Percentiles rank a stretch among this genome's conserved stretches.
Evolutionary conservation across 208 protist genomes (phyloP).

Genomic region (Phytomonas serpens): DNA sequence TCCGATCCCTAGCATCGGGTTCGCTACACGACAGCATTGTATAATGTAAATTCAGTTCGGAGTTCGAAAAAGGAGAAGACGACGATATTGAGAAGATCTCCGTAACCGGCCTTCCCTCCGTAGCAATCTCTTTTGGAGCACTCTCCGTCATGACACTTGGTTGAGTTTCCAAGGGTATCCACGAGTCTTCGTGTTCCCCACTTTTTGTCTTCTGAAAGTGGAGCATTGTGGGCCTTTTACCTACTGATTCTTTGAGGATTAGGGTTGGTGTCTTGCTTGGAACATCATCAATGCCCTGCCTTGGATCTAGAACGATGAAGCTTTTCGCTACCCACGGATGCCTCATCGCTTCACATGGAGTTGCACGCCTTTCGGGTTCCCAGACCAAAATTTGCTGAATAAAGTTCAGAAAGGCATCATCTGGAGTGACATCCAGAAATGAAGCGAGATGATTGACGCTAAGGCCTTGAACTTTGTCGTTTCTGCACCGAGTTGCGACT

Average conservation of each 20-base stretch:
- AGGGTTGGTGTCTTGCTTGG: background rate
- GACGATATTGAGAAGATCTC: background rate
- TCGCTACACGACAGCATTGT: background rate
- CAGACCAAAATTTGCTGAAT: slow-evolving; percentile 59
- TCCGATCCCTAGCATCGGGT: background rate
- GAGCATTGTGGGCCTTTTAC: background rate
- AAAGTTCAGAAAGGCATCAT: slow-evolving; percentile 64
- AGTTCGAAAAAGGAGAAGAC: background rate
- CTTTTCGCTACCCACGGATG: slow-evolving; percentile 62
- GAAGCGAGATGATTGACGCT: background rate
- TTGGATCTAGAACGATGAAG: slow-evolving; percentile 29
- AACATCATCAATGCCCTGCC: background rate
- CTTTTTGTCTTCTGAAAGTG: background rate
- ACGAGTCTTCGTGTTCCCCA: background rate
- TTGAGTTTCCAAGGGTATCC: background rate
- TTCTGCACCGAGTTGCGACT: background rate
- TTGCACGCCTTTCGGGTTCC: slow-evolving; percentile 41
- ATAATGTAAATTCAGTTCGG: background rate
- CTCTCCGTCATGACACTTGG: background rate
- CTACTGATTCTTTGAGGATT: background rate
- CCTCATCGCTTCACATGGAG: slow-evolving; percentile 57
- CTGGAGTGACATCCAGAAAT: slow-evolving; percentile 7
- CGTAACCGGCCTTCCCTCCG: background rate
- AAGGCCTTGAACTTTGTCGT: background rate
- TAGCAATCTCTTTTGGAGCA: background rate